Evolutionary conservation across 805 yeast species (phyloP), one percentile per base, ranked within the genome.

Genomic region (Zygoascus bituminiphila): DNA sequence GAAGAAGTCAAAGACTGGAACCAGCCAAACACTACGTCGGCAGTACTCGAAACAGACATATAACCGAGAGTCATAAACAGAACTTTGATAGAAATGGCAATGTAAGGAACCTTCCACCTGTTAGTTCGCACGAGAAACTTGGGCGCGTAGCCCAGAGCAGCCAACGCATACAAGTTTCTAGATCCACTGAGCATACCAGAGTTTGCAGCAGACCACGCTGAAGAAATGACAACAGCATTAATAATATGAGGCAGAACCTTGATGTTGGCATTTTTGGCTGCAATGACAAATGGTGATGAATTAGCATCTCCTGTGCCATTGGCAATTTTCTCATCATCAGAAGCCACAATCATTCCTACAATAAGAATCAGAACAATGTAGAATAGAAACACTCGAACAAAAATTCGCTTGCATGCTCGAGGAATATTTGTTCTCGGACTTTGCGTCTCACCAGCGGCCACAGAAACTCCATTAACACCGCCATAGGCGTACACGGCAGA

Each of bases 201-300:
- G 68, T 84, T 86, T 9, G 85, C 81, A 42, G 94, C 94, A 9
- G 91, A 83, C 62, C 85, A 76, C 50, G 86, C 88, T 54, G 85
- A 83, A 37, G 84, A 66, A 60, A 88, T 66, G 55, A 88, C 82
- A 63, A 86, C 80, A 2, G 82, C 91, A 63, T 88, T 88, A 59
- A 88, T 71, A 44, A 88, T 74, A 56, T 82, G 84, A 35, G 88
- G 88, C 53, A 87, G 68, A 0, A 78, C 89, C 7, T 62, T 58
- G 53, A 86, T 84, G 17, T 72, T 64, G 15, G 88, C 84, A 55
- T 75, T 76, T 53, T 75, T 75, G 59, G 86, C 81, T 43, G 95
- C 95, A 59, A 85, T 81, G 46, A 85, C 89, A 59, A 85, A 86
- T 36, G 95, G 95, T 14, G 93, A 83, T 19, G 91, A 88, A 37